Evolutionary conservation across 495 filamentous ascomycete genomes (phyloP).

Genomic region (Astrothelium macrocarpum): DNA sequence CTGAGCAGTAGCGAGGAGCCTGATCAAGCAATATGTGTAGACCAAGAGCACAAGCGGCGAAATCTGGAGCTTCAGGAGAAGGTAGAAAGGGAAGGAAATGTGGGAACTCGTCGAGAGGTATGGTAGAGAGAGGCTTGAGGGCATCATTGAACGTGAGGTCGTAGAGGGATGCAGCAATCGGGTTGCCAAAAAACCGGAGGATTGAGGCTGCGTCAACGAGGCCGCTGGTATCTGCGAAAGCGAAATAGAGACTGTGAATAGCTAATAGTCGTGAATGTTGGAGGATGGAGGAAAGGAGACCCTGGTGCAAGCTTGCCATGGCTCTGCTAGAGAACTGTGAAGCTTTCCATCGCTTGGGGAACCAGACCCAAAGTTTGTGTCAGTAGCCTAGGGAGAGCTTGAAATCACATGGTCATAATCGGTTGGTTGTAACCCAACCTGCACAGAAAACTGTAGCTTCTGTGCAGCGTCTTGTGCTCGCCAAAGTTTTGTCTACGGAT

Average conservation of each 20-base stretch:
- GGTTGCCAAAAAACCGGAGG: background rate
- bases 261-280: background rate
- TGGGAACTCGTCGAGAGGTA: background rate
- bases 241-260: background rate
- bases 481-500: too few relatives aligned
- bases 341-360: too few relatives aligned
- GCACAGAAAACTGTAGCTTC: too few relatives aligned
- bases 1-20: conserved; percentile 16
- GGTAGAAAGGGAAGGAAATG: background rate
- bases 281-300: background rate
- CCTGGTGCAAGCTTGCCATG: background rate
- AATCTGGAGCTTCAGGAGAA: conserved; percentile 13
- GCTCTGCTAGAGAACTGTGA: background rate
- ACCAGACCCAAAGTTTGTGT: too few relatives aligned
- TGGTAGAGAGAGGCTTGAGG: background rate
- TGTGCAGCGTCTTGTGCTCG: too few relatives aligned
- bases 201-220: background rate
- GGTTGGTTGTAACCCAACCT: too few relatives aligned
- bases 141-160: background rate
- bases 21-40: conserved; percentile 23
- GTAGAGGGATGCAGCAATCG: background rate
- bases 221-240: background rate
- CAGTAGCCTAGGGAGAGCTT: too few relatives aligned
- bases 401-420: too few relatives aligned
- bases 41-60: conserved; percentile 19